Evolutionary conservation across 257 asterid species (phyloP).

Genomic region (Penstemon davidsonii): DNA sequence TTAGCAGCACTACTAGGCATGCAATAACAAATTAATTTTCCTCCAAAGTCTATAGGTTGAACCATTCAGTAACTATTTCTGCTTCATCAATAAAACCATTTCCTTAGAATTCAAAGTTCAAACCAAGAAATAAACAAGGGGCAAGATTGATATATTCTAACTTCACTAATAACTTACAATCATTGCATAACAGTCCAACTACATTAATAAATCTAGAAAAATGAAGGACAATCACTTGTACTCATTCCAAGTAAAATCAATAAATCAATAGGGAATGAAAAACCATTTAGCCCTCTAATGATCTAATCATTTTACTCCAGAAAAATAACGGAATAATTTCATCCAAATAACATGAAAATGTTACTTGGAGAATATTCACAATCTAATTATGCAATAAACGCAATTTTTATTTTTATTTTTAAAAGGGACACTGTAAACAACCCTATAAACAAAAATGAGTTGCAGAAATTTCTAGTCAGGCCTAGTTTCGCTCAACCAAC

Average conservation of each 20-base stretch:
- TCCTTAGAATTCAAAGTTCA: background rate
- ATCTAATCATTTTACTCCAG: background rate
- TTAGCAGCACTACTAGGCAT: background rate
- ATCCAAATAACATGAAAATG: background rate
- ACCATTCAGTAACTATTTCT: background rate
- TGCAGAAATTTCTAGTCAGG: too few relatives aligned
- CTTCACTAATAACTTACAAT: background rate
- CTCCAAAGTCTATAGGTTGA: background rate
- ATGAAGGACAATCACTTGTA: background rate
- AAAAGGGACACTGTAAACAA: background rate
- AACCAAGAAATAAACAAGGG: background rate
- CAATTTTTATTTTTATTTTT: too few relatives aligned
- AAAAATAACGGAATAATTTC: background rate
- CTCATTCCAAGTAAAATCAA: background rate
- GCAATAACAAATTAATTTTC: background rate
- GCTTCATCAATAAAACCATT: background rate
- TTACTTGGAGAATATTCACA: too few relatives aligned
- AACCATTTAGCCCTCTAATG: background rate
- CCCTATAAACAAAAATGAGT: background rate
- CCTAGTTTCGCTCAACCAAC: too few relatives aligned
- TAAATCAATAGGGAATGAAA: conserved; percentile 4
- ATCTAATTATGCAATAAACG: background rate
- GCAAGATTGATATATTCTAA: background rate
- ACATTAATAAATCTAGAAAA: conserved; percentile 2
- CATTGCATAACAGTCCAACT: conserved; percentile 6